Base-by-base conservation (phyloP, 1,284 basidiomycete species). In the Coniophora puteana region DNA sequence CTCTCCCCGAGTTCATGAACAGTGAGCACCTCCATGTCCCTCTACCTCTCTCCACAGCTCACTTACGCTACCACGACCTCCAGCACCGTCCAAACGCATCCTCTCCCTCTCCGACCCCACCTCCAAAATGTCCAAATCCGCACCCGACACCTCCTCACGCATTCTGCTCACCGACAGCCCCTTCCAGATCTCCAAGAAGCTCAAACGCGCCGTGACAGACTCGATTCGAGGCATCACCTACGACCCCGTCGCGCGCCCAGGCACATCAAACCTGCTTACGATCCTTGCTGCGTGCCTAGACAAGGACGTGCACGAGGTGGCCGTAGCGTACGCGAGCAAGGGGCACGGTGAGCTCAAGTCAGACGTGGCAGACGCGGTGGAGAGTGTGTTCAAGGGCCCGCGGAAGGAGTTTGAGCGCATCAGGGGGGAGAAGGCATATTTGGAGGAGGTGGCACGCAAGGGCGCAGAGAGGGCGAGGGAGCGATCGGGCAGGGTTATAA, bases 111-210 rank as follows among this genome's bases (percentile, higher is more conserved):
- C 82, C 42, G 88, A 95, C 58, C 90, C 93, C 1, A 68, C 71
- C 0, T 76, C 83, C 8, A 98, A 97, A 63, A 98, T 98, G 94
- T 96, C 93, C 29, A 97, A 97, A 62, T 97, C 94, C 0, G 76
- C 89, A 0, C 85, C 84, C 0, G 82, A 90, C 55, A 51, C 77
- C 1, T 67, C 77, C n/a, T 93, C 92, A 1, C 84, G 93, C 20
- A 92, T 97, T 51, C 68, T 92, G 41, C 71, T 97, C 28, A 95
- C 90, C 16, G 94, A 97, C 58, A 65, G 76, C 0, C 61, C 77
- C 1, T 55, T 67, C 3, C 63, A 78, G 53, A 89, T 96, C 26
- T 59, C 59, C 28, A 56, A 69, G 16, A 96, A 96, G 62, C 75
- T 98, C 48, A 80, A 80, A 21, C 69, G 72, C 5, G 90, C 94